Evolutionary conservation across 306 rosid species (phyloP), one percentile per base, ranked within the genome.

Genomic region (Citrullus colocynthis): DNA sequence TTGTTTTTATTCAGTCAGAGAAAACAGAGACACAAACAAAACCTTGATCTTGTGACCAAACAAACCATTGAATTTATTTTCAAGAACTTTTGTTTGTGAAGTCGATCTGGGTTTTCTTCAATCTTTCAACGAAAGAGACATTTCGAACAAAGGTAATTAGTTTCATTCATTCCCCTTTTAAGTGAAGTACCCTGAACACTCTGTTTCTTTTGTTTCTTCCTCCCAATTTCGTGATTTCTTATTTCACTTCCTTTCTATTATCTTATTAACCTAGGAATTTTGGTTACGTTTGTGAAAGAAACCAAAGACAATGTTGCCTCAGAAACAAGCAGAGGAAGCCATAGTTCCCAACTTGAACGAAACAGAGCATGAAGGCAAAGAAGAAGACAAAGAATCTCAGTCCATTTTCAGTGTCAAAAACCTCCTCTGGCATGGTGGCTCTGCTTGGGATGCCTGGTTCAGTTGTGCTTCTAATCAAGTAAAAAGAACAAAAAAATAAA

Each of bases 381-480:
- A 84, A 73, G 86, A 74, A 89, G 70, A 11, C 60, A 71, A 64
- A 69, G 86, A 79, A 2, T 78, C 79, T 28, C 80, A 86, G 37
- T 74, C 96, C 30, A 9, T 76, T 59, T 81, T 90, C 44, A 87
- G 84, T 73, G 74, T 95, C 82, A 94, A 87, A 82, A 90, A 34
- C 75, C 18, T 91, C 28, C 96, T 94, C 65, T 94, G 98, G 97
- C 96, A 94, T 55, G 98, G 98, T 9, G 98, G 98, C 67, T 94
- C 98, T 59, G 90, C 80, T 17, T 94, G 98, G 98, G 98, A 94
- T 74, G 97, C 97, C 32, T 94, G 98, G 98, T 92, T 94, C 87
- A 91, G 98, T 76, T 94, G 98, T 60, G 96, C 98, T 82, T 94
- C 99, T 48, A 95, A 95, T 87, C 99, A 95, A 87, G 99, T 95